Evolutionary conservation across 768 basidiomycete species (phyloP).

Genomic region (Kwoniella sp.): DNA sequence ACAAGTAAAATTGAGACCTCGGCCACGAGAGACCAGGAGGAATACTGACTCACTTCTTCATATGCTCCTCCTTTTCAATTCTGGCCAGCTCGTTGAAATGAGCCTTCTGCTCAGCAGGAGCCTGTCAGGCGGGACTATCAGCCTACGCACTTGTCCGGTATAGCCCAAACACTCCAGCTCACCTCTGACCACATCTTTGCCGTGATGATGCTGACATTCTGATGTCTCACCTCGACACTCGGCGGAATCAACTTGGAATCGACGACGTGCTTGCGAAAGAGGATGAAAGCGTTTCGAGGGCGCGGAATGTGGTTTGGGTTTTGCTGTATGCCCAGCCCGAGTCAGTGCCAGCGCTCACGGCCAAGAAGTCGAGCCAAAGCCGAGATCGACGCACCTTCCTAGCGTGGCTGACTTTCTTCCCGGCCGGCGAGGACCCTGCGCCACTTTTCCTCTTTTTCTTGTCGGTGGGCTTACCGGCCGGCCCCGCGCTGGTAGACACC

Average conservation of each 20-base stretch:
- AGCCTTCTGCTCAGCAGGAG: slow-evolving; percentile 39
- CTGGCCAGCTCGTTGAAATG: slow-evolving; percentile 45
- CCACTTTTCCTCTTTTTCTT: slow-evolving; percentile 9
- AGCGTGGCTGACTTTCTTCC: slow-evolving; percentile 39
- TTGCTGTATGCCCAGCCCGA: too few relatives aligned
- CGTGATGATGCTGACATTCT: slow-evolving; percentile 66
- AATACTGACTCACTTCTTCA: slow-evolving; percentile 46
- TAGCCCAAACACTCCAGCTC: not conserved
- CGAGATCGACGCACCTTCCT: slow-evolving; percentile 27
- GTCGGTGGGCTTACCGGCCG: not conserved
- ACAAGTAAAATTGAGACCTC: not conserved
- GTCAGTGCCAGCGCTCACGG: too few relatives aligned
- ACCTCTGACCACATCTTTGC: slow-evolving; percentile 66
- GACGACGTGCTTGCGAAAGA: slow-evolving; percentile 71
- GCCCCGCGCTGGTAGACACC: not conserved
- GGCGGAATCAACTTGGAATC: slow-evolving; percentile 60
- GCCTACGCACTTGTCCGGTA: not conserved
- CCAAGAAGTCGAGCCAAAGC: not conserved
- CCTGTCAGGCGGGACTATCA: slow-evolving; percentile 10
- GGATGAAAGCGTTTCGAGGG: slow-evolving; percentile 72
- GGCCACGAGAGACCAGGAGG: too few relatives aligned
- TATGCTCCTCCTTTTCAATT: slow-evolving; percentile 48
- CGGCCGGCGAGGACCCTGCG: not conserved
- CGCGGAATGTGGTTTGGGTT: slow-evolving; percentile 60
- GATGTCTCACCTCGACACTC: slow-evolving; percentile 64